Evolutionary conservation across 2,329 filamentous ascomycete genomes (phyloP), one percentile per base, ranked within the genome.

Genomic region (Penicillium psychrosexuale): DNA sequence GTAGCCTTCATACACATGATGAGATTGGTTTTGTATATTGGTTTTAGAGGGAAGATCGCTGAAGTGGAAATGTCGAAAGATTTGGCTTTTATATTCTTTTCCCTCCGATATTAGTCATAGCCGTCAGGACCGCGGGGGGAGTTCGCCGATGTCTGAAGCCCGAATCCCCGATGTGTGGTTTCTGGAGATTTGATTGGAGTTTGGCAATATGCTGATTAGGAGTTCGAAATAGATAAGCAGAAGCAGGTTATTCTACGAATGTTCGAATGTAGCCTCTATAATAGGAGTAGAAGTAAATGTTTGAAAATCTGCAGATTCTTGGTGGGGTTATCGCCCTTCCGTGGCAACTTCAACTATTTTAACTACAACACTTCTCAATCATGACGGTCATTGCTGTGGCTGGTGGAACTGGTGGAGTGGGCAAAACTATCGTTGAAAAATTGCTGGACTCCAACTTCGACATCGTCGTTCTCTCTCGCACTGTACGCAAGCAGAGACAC

Each of bases 1-100:
- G 75, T 80, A 24, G 83, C 81, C 71, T 83, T 83, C 72, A 80
- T 85, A 71, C 86, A 89, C 86, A 89, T 89, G 31, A 17, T 64
- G 56, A n/a, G 12, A 37, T 31, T 33, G n/a, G 37, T 33, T 46
- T 42, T 39, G 30, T 44, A 22, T 24, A 45, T 33, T 45, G 8
- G 43, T n/a, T 45, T 45, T 43, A 39, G 13, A 19, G 15, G 3
- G 33, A 24, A 7, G 22, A 28, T 42, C 19, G 28, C 28, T 19
- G 22, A 37, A n/a, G 27, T 37, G 36, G 24, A 17, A 40, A 4
- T 13, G 47, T 42, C 24, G 54, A 56, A 36, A 56, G n/a, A 38
- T 44, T 27, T 36, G 31, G 51, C 12, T 55, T 59, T 60, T 64
- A 57, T 65, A 63, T 58, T 34, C 50, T 58, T 53, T 48, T 55